These are phyloP conservation scores for Tricholoma bakamatsutake DNA, from an alignment of 768 basidiomycete genomes.

Conservation along the genomic window DNA sequence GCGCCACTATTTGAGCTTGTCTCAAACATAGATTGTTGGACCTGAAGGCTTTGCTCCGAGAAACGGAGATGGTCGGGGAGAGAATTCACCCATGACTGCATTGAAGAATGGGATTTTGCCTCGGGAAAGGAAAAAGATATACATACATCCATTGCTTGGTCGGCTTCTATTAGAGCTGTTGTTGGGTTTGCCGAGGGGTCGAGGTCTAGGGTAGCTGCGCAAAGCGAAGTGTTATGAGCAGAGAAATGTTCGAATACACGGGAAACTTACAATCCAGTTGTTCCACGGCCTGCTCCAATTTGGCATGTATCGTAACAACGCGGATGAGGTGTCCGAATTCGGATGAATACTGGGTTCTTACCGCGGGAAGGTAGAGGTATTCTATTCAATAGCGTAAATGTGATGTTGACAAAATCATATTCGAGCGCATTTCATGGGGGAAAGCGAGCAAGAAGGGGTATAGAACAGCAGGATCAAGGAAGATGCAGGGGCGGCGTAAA, in stretches of 20 bases:
- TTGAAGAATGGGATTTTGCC: background rate
- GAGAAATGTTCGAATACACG: conserved; percentile 2
- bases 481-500: conserved; percentile 8
- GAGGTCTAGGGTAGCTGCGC: conserved; percentile 22
- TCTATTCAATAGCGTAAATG: conserved; percentile 37
- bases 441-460: conserved; percentile 1
- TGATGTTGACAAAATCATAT: conserved; percentile 4
- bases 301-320: conserved; percentile 56
- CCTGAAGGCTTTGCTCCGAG: conserved; percentile 59
- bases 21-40: conserved; percentile 73
- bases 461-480: background rate
- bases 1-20: conserved; percentile 73
- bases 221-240: background rate
- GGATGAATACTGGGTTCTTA: conserved; percentile 55
- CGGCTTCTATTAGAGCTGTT: conserved; percentile 32
- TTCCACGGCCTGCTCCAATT: conserved; percentile 52
- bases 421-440: conserved; percentile 1
- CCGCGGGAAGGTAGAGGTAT: conserved; percentile 60
- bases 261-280: conserved; percentile 38
- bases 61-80: conserved; percentile 72
- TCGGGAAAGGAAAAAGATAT: background rate
- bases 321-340: conserved; percentile 77
- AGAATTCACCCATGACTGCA: conserved; percentile 47
- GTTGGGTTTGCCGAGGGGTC: conserved; percentile 29
- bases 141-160: conserved; percentile 41